These are phyloP conservation scores for Evansstolkia leycettana DNA, from an alignment of 495 filamentous ascomycete genomes.

Conservation along the genomic window DNA sequence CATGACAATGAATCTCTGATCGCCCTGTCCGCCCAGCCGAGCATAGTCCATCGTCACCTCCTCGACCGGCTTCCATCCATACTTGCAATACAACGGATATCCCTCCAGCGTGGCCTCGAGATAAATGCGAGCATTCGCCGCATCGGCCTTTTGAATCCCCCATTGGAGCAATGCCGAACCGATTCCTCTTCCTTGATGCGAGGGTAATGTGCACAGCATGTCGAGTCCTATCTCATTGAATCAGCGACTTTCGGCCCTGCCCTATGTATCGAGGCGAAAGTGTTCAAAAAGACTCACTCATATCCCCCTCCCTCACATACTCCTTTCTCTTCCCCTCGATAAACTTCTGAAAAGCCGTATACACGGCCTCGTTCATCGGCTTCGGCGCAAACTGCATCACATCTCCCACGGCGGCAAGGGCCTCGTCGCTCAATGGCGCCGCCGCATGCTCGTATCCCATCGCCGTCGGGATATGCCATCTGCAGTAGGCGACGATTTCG, in stretches of 20 bases:
- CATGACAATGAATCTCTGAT: constrained; percentile 17
- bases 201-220: constrained; percentile 21
- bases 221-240: constrained; percentile 12
- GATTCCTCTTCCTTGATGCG: constrained; percentile 37
- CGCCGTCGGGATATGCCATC: constrained; percentile 12
- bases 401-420: constrained; percentile 6
- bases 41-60: constrained; percentile 24
- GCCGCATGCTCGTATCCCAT: constrained; percentile 1
- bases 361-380: constrained; percentile 10
- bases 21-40: constrained; percentile 19
- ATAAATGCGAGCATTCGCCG: constrained; percentile 31
- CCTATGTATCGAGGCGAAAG: too few relatives aligned
- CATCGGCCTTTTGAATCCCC: constrained; percentile 38
- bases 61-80: constrained; percentile 33
- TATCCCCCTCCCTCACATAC: constrained; percentile 10
- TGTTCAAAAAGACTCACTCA: constrained; percentile 8
- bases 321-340: constrained; percentile 8
- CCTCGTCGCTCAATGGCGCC: constrained; percentile 10
- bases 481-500: constrained; percentile 9
- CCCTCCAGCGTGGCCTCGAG: constrained; percentile 43
- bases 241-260: not conserved
- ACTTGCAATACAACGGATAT: constrained; percentile 35
- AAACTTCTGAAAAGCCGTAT: constrained; percentile 6
- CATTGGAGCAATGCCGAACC: constrained; percentile 34
- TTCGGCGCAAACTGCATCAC: constrained; percentile 6